Evolutionary conservation across 495 filamentous ascomycete species (phyloP).

Genomic region (Chlorociboria aeruginascens): DNA sequence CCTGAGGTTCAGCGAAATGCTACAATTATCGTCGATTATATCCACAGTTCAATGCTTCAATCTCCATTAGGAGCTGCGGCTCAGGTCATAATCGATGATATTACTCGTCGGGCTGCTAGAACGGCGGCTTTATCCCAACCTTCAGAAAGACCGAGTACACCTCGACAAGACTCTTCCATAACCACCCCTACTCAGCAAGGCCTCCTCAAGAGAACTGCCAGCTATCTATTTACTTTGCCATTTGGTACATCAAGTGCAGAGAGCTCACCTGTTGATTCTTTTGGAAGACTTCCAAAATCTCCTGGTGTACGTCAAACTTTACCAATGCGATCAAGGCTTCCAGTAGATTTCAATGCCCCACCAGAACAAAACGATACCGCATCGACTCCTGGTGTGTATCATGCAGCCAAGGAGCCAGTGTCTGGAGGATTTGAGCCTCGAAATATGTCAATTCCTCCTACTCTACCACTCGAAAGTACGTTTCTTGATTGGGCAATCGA

Average conservation of each 20-base stretch:
- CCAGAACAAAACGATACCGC: constrained; percentile 70
- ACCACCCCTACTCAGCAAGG: constrained; percentile 31
- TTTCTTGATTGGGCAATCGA: constrained; percentile 95
- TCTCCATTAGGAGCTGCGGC: constrained; percentile 62
- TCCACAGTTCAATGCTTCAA: constrained; percentile 63
- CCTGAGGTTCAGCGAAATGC: constrained; percentile 85
- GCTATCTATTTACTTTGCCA: constrained; percentile 38
- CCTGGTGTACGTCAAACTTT: constrained; percentile 20
- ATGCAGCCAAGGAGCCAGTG: constrained; percentile 61
- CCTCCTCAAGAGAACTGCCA: constrained; percentile 40
- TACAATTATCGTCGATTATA: constrained; percentile 66
- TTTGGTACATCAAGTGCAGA: constrained; percentile 33
- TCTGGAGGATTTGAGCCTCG: constrained; percentile 59
- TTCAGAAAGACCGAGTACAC: constrained; percentile 28
- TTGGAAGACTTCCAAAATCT: constrained; percentile 18
- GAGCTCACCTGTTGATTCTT: constrained; percentile 21
- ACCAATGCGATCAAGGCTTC: constrained; percentile 42
- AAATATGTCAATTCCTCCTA: constrained; percentile 38
- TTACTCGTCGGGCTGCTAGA: constrained; percentile 46
- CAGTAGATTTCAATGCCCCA: constrained; percentile 53
- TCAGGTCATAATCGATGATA: constrained; percentile 64
- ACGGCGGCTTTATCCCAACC: constrained; percentile 32
- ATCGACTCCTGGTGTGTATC: constrained; percentile 56
- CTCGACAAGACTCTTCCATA: constrained; percentile 25
- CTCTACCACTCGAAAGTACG: constrained; percentile 63